Percentiles rank a stretch among this genome's conserved stretches.
These are phyloP conservation scores for Acrodontium crateriforme DNA, from an alignment of 2,329 filamentous ascomycete species.

Conservation along the genomic window DNA sequence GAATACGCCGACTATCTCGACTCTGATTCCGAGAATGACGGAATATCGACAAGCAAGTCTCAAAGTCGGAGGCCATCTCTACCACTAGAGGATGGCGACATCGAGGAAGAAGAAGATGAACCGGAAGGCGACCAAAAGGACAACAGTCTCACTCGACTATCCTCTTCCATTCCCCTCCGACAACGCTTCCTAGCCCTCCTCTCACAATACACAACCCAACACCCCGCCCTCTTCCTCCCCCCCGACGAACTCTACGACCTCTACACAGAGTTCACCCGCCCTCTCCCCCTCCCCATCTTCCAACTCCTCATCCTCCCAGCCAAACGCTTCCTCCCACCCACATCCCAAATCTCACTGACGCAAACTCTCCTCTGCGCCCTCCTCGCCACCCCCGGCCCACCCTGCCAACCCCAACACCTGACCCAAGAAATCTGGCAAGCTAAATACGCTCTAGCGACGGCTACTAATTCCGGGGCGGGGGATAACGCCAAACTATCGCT, in stretches of 20 bases:
- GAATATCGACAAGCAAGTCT: slow-evolving; percentile 2
- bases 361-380: slow-evolving; percentile 40
- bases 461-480: slow-evolving; percentile 43
- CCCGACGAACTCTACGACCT: slow-evolving; percentile 45
- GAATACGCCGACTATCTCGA: slow-evolving; percentile 24
- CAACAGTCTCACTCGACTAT: slow-evolving; percentile 17
- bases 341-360: slow-evolving; percentile 36
- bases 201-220: slow-evolving; percentile 21
- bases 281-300: slow-evolving; percentile 46
- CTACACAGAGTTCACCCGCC: slow-evolving; percentile 42
- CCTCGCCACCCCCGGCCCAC: slow-evolving; percentile 28
- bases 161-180: slow-evolving; percentile 47
- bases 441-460: slow-evolving; percentile 53
- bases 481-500: slow-evolving; percentile 64
- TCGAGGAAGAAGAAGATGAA: slow-evolving; percentile 6
- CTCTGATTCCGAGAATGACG: slow-evolving; percentile 10
- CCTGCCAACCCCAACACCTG: slow-evolving; percentile 28
- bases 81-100: slow-evolving; percentile 1
- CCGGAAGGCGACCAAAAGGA: slow-evolving; percentile 2
- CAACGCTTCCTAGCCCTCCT: slow-evolving; percentile 48
- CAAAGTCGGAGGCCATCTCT: slow-evolving; percentile 9
- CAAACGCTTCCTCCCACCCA: slow-evolving; percentile 18
- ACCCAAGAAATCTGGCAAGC: slow-evolving; percentile 37
- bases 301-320: slow-evolving; percentile 39
- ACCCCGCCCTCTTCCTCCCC: slow-evolving; percentile 34